These are phyloP conservation scores for Zygoascus sp. DNA, from an alignment of 1,139 yeast species.

Conservation along the genomic window DNA sequence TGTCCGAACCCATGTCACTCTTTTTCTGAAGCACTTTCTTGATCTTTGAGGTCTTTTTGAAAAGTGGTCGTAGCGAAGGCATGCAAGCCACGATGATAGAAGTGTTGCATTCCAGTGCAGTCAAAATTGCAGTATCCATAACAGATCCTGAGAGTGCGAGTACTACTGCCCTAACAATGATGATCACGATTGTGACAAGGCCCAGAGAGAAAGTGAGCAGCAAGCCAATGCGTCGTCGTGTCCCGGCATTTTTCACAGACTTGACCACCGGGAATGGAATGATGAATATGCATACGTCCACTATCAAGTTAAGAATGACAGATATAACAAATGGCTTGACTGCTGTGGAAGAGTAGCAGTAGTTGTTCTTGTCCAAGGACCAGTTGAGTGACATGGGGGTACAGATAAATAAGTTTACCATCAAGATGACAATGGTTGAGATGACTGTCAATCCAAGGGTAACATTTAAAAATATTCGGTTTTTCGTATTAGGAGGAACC, in stretches of 20 bases:
- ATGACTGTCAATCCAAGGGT: conserved; percentile 20
- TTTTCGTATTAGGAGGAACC: conserved; percentile 27
- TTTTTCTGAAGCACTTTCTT: background rate
- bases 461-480: conserved; percentile 23
- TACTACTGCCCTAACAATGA: conserved; percentile 27
- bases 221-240: conserved; percentile 26
- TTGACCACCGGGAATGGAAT: conserved; percentile 32
- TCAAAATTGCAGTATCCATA: conserved; percentile 27
- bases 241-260: conserved; percentile 21
- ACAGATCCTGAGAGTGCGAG: conserved; percentile 26
- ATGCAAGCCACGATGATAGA: conserved; percentile 31
- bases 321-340: conserved; percentile 28
- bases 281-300: conserved; percentile 28
- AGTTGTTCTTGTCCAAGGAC: conserved; percentile 22
- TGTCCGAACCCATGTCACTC: background rate
- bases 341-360: conserved; percentile 32
- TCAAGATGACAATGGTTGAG: conserved; percentile 22
- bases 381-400: conserved; percentile 31
- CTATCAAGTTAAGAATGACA: conserved; percentile 27
- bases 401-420: conserved; percentile 29
- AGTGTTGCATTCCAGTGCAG: conserved; percentile 31
- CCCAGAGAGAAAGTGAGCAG: conserved; percentile 31
- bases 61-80: conserved; percentile 30
- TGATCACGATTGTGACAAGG: conserved; percentile 27
- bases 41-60: conserved; percentile 14